Evolutionary conservation across 2,329 filamentous ascomycete species (phyloP), one percentile per base, ranked within the genome.

Genomic region (Fusarium graminum): DNA sequence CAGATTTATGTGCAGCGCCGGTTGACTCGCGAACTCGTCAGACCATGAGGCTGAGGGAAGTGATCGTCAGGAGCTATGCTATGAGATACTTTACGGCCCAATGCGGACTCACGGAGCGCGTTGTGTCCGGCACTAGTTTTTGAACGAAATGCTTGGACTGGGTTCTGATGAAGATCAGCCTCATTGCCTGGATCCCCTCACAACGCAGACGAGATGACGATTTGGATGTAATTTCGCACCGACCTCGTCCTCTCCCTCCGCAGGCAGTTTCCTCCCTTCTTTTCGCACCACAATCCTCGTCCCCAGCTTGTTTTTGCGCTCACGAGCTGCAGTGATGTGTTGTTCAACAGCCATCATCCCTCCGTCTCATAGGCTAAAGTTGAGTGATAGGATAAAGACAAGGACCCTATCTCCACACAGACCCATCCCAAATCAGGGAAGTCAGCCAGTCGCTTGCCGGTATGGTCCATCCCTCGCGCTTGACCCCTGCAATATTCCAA

Each of bases 311-410:
- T 47, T 72, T 72, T 72, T 68, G 65, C 65, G 65, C 65, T 70
- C 70, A 64, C 54, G 55, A 65, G 59, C 74, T 80, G 80, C 79
- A 80, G 62, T 75, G 79, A 75, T 81, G 79, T 71, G 80, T 77
- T 81, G 80, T 78, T 74, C 74, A 80, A 79, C 81, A 82, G 76
- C 77, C 76, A 76, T 78, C 59, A 77, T 77, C 76, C 76, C 75
- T 80, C 75, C 72, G 76, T 71, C 78, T 75, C 72, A 74, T 73
- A 75, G 65, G 71, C 59, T 72, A 65, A 67, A 64, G 59, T 61
- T 57, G 71, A 72, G 63, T 80, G 78, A 85, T 83, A 84, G 82
- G 82, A 75, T 76, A 72, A 72, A 67, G 69, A 57, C 59, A 67
- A 58, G 67, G 73, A 74, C 71, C 69, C 68, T 66, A 73, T 75